A percentile compares a stretch with the other conserved stretches of the same genome.
Evolutionary conservation across 1,284 basidiomycete species (phyloP).

Genomic region (Ustilago shanxiensis): DNA sequence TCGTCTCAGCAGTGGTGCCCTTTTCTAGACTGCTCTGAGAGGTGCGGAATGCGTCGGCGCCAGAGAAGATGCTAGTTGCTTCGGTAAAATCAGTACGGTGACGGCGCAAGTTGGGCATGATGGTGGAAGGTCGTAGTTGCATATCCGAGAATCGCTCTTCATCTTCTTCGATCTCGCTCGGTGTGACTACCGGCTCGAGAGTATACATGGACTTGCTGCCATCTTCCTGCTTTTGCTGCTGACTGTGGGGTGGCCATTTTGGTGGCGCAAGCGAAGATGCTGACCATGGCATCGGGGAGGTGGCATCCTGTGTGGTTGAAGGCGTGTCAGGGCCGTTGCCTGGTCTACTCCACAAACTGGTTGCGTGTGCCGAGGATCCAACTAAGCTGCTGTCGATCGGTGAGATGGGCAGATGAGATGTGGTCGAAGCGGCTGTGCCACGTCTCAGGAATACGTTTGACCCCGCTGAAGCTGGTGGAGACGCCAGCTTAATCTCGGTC

Average conservation of each 20-base stretch:
- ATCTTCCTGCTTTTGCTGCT: conserved; percentile 8
- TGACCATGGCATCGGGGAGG: conserved; percentile 36
- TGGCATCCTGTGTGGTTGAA: conserved; percentile 36
- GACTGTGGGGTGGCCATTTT: conserved; percentile 28
- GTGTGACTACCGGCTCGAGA: conserved; percentile 27
- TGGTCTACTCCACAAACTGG: conserved; percentile 50
- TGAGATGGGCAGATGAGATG: conserved; percentile 31
- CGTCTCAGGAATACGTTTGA: conserved; percentile 16
- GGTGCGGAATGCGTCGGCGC: conserved; percentile 18
- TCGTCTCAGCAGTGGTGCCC: conserved; percentile 16
- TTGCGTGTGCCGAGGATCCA: conserved; percentile 42
- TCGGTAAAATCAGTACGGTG: conserved; percentile 45
- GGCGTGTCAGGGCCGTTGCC: conserved; percentile 42
- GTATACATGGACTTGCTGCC: conserved; percentile 13
- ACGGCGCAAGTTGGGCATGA: conserved; percentile 29
- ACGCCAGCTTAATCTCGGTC: conserved; percentile 18
- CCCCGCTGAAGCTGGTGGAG: conserved; percentile 19
- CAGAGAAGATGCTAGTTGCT: conserved; percentile 48
- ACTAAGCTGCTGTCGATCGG: conserved; percentile 56
- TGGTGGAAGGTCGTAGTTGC: conserved; percentile 1
- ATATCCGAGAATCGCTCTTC: conserved; percentile 11
- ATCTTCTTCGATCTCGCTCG: conserved; percentile 20
- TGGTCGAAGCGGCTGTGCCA: conserved; percentile 20
- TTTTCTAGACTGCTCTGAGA: conserved; percentile 39
- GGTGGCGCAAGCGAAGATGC: conserved; percentile 23